These are phyloP conservation scores for Claviceps spartinae DNA, from an alignment of 2,329 filamentous ascomycete genomes.

Conservation along the genomic window DNA sequence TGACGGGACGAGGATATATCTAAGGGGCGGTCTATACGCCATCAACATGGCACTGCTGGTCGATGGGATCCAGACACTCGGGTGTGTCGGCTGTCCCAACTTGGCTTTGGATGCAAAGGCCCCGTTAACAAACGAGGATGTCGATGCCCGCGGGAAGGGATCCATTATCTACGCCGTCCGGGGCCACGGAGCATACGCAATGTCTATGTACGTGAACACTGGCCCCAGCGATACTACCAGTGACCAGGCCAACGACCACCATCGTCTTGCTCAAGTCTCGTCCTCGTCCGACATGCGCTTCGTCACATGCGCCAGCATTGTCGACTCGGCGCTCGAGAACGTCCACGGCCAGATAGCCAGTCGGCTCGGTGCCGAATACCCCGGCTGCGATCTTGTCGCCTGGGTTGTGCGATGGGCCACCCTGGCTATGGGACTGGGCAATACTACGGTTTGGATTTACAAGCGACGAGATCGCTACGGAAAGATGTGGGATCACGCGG, in stretches of 20 bases:
- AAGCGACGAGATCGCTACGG: constrained; percentile 28
- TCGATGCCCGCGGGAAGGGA: constrained; percentile 29
- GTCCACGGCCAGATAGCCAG: constrained; percentile 32
- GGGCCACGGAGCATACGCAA: constrained; percentile 33
- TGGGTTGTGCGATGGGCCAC: constrained; percentile 44
- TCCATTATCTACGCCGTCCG: constrained; percentile 37
- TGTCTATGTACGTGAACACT: constrained; percentile 20
- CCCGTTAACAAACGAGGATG: constrained; percentile 28
- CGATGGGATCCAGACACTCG: constrained; percentile 34
- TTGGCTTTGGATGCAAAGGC: constrained; percentile 24
- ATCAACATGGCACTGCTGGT: constrained; percentile 42
- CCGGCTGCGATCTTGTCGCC: constrained; percentile 38
- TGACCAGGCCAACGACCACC: constrained; percentile 10
- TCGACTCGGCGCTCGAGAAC: constrained; percentile 33
- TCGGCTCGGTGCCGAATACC: constrained; percentile 27
- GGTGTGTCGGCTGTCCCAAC: constrained; percentile 35
- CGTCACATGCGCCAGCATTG: constrained; percentile 32
- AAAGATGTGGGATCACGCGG: constrained; percentile 48
- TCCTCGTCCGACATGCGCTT: constrained; percentile 20
- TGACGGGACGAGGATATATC: constrained; percentile 45
- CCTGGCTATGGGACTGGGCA: constrained; percentile 37
- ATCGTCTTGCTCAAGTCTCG: constrained; percentile 20
- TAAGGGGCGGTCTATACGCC: constrained; percentile 40
- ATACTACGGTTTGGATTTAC: constrained; percentile 45
- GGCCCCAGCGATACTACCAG: too few species aligned